phyloP scores from a whole-genome alignment of 768 basidiomycete species.

The Trametopsis cervina region DNA sequence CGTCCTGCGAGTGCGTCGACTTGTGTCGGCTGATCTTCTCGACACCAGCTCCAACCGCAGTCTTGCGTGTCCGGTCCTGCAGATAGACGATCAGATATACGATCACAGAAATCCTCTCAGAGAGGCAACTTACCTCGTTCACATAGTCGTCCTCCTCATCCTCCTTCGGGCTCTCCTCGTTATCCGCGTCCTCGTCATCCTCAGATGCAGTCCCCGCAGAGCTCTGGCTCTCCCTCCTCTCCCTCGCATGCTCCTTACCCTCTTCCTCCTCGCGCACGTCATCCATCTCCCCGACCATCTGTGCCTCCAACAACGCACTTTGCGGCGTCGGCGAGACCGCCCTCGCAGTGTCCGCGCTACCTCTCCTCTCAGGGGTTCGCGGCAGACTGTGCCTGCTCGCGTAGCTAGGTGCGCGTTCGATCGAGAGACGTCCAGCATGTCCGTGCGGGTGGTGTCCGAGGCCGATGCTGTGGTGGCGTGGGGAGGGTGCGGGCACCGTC shows the following conservation, averaged over 20 bases:
- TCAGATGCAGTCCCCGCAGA: slow-evolving; percentile 17
- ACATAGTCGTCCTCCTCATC: slow-evolving; percentile 17
- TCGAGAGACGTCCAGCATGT: neutral
- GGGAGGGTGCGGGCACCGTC: slow-evolving; percentile 25
- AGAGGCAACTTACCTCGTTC: slow-evolving; percentile 15
- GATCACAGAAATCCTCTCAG: too few relatives aligned
- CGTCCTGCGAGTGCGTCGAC: slow-evolving; percentile 13
- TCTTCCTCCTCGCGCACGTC: slow-evolving; percentile 16
- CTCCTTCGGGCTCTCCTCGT: slow-evolving; percentile 19
- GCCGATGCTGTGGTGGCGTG: slow-evolving; percentile 22
- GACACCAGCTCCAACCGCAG: slow-evolving; percentile 35
- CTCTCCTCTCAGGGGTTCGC: slow-evolving; percentile 15
- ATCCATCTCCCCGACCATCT: slow-evolving; percentile 17
- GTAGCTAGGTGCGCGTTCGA: slow-evolving; percentile 7
- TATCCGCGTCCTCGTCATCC: slow-evolving; percentile 26
- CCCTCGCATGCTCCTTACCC: slow-evolving; percentile 10
- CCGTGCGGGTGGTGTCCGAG: slow-evolving; percentile 9
- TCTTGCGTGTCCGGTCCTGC: slow-evolving; percentile 10
- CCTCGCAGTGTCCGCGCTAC: slow-evolving; percentile 20
- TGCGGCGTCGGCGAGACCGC: slow-evolving; percentile 7
- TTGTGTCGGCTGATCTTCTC: slow-evolving; percentile 43
- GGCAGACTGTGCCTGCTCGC: neutral
- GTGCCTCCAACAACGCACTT: neutral
- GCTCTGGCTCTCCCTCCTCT: slow-evolving; percentile 13
- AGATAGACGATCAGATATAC: neutral